Evolutionary conservation across 106 monocot species (phyloP), one percentile per base, ranked within the genome.

Genomic region (Gastrodia elata): DNA sequence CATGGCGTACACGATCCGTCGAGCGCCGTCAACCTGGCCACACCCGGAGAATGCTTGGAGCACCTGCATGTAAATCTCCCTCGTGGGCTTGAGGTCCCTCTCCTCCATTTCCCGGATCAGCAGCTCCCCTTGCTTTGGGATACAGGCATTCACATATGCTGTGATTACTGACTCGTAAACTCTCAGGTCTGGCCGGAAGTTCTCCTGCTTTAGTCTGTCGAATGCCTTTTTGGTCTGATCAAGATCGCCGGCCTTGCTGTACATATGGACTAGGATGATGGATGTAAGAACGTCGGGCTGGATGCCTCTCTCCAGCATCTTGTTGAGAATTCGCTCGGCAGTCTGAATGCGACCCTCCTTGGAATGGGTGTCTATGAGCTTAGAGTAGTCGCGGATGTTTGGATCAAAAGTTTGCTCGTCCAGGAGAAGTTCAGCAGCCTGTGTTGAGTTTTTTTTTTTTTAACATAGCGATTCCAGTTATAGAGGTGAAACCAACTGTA

Each of bases 321-420:
- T 90, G 40, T 69, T 38, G 14, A 92, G 81, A 70, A 88, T 86
- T 68, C 88, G 83, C 76, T 97, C 87, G 4, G 90, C 96, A 64
- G 82, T 80, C 75, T 83, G 74, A 8, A 90, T n/a, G 34, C 70
- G 68, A 38, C 77, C 75, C 20, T 70, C 72, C 61, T 88, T 84
- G 2, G 83, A 75, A 72, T 92, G 76, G 20, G 71, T 73, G 56
- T 90, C 92, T 14, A 97, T 88, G 56, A 97, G 64, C 35, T 69
- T 84, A 20, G 90, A 84, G 73, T 90, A 93, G 79, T 97, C 96
- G 38, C 92, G 84, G 32, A 88, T 90, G 65, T 68, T 82, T 76
- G 92, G 6, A 16, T 83, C 68, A 69, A 88, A 97, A 13, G 92
- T 88, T 76, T 87, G 79, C 65, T 88, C 90, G 35, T 68, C 36